These are phyloP conservation scores for Paraleonurus japonicus DNA, from an alignment of 257 asterid species.

Conservation along the genomic window DNA sequence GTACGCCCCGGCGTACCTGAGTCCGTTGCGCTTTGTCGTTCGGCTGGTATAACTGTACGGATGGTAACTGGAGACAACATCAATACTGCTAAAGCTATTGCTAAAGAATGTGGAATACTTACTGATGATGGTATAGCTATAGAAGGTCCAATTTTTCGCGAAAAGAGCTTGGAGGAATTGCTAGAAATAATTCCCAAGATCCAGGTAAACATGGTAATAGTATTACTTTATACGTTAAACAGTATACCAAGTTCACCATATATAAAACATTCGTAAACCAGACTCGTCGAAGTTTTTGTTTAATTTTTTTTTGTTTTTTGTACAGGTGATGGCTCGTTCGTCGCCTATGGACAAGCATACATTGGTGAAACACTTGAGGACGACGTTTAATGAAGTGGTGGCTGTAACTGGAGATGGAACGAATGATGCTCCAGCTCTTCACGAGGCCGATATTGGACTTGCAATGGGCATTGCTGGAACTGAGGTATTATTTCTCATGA, in stretches of 20 bases:
- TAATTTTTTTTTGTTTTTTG: no score
- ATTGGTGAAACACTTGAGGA: slow-evolving; percentile 82
- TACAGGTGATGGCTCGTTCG: slow-evolving; percentile 88
- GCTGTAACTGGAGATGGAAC: slow-evolving; percentile 72
- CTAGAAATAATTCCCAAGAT: slow-evolving; percentile 72
- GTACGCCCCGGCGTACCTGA: slow-evolving; percentile 91
- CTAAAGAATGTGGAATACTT: slow-evolving; percentile 93
- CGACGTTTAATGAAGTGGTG: slow-evolving; percentile 76
- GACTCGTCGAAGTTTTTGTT: no score
- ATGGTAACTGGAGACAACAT: slow-evolving; percentile 98
- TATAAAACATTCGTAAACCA: no score
- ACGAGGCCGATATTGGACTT: slow-evolving; percentile 61
- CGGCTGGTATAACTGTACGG: slow-evolving; percentile 85
- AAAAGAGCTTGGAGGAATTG: slow-evolving; percentile 72
- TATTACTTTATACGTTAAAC: no score
- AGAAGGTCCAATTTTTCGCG: slow-evolving; percentile 91
- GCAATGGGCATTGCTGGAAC: slow-evolving; percentile 69
- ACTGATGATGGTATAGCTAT: slow-evolving; percentile 90
- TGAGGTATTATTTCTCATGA: slow-evolving; percentile 41
- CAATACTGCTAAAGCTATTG: slow-evolving; percentile 90
- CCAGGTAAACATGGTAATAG: slow-evolving; percentile 48
- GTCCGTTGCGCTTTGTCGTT: slow-evolving; percentile 85
- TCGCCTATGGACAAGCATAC: slow-evolving; percentile 95
- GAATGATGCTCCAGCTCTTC: slow-evolving; percentile 63
- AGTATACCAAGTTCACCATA: no score